Evolutionary conservation across 306 rosid species (phyloP).

Genomic region (Vicia faba): DNA sequence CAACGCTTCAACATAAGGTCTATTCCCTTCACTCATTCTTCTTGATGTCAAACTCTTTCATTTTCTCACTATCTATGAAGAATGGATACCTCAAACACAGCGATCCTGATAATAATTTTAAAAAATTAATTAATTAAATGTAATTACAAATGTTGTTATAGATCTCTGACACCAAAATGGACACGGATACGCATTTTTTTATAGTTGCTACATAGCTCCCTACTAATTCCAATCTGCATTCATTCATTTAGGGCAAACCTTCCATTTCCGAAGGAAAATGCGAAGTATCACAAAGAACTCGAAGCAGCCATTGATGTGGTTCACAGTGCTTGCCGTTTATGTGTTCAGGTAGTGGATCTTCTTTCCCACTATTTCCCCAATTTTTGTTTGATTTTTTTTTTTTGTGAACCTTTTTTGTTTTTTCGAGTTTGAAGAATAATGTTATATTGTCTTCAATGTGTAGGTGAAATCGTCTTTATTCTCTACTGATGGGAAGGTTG

Average conservation of each 20-base stretch:
- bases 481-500: conserved; percentile 47
- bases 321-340: conserved; percentile 67
- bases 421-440: background rate
- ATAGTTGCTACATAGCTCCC: background rate
- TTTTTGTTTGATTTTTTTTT: background rate
- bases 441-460: conserved; percentile 23
- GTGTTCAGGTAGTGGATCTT: conserved; percentile 53
- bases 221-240: background rate
- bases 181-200: too few species aligned
- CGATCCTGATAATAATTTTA: too few species aligned
- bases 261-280: conserved; percentile 55
- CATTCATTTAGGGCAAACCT: conserved; percentile 49
- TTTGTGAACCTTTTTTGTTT: background rate
- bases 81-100: too few species aligned
- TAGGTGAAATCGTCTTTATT: conserved; percentile 69
- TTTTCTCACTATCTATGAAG: background rate
- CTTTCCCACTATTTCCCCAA: background rate
- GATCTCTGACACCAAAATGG: too few species aligned
- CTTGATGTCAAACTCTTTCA: background rate
- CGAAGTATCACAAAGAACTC: conserved; percentile 65
- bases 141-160: too few species aligned
- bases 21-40: conserved; percentile 25
- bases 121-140: too few species aligned
- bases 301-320: conserved; percentile 73
- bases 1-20: conserved; percentile 55